phyloP scores from a whole-genome alignment of 106 monocot genomes.

The Dioscorea alata region DNA sequence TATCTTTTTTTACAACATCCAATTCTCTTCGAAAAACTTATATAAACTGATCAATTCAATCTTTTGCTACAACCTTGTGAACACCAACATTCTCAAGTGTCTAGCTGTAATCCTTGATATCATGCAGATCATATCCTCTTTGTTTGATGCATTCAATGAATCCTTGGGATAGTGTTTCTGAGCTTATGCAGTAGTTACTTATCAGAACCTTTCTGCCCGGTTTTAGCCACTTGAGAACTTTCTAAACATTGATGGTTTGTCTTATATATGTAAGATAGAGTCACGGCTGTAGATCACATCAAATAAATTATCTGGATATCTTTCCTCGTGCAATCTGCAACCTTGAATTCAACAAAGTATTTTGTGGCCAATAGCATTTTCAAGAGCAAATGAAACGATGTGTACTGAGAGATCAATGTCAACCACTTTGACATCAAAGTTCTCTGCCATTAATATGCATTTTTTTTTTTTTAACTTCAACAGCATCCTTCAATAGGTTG shows the following conservation, averaged over 20 bases:
- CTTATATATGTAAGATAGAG: conserved; percentile 75
- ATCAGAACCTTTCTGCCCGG: conserved; percentile 89
- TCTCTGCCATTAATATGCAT: conserved; percentile 84
- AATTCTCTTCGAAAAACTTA: conserved; percentile 70
- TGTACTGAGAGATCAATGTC: conserved; percentile 78
- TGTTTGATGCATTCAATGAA: conserved; percentile 82
- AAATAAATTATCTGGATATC: conserved; percentile 49
- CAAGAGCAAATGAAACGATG: conserved; percentile 77
- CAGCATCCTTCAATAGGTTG: too few relatives aligned
- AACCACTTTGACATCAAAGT: conserved; percentile 64
- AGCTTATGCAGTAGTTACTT: conserved; percentile 82
- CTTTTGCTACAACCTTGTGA: conserved; percentile 77
- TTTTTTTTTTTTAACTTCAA: too few relatives aligned
- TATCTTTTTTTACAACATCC: conserved; percentile 58
- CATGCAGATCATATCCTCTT: conserved; percentile 93
- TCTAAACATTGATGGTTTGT: conserved; percentile 74
- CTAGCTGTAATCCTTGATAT: conserved; percentile 80
- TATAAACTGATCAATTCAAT: conserved; percentile 87
- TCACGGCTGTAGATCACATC: conserved; percentile 82
- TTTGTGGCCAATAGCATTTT: conserved; percentile 73
- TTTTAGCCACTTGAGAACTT: conserved; percentile 83
- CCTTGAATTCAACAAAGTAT: conserved; percentile 76
- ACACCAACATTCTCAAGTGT: conserved; percentile 89
- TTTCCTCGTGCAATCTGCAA: conserved; percentile 67
- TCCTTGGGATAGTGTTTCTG: conserved; percentile 54